These are phyloP conservation scores for Nemania sp. DNA, from an alignment of 2,329 filamentous ascomycete genomes.

Conservation along the genomic window DNA sequence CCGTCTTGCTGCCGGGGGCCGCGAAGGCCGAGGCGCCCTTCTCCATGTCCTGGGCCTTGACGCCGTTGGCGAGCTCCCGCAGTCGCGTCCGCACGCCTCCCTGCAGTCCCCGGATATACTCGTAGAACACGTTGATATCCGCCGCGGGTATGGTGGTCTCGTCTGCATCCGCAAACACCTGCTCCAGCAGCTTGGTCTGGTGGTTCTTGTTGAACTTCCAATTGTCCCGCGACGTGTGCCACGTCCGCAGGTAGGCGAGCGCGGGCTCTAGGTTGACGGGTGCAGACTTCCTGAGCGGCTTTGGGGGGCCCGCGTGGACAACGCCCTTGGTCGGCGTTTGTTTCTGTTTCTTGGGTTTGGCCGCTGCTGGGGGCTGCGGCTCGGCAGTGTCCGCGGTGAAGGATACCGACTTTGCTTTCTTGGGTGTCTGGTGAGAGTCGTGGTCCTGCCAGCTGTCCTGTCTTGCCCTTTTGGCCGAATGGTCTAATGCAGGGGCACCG, in stretches of 20 bases:
- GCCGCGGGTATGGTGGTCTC: conserved; percentile 70
- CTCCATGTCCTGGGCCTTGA: conserved; percentile 61
- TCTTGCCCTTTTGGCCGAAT: conserved; percentile 40
- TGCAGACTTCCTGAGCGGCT: conserved; percentile 35
- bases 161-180: conserved; percentile 67
- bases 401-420: conserved; percentile 55
- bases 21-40: conserved; percentile 54
- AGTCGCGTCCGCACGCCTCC: conserved; percentile 74
- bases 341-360: conserved; percentile 43
- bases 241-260: conserved; percentile 76
- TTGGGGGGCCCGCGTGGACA: conserved; percentile 32
- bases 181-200: conserved; percentile 82
- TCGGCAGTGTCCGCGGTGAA: conserved; percentile 41
- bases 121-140: conserved; percentile 71
- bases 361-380: conserved; percentile 28
- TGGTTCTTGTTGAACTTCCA: conserved; percentile 99
- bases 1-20: conserved; percentile 44
- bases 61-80: conserved; percentile 65
- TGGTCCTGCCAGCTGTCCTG: conserved; percentile 37
- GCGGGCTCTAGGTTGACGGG: conserved; percentile 63
- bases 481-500: conserved; percentile 38
- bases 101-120: conserved; percentile 80
- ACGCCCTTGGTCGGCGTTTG: conserved; percentile 45
- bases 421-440: conserved; percentile 44
- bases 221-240: conserved; percentile 67